A percentile compares a stretch with the other conserved stretches of the same genome.
phyloP scores from a whole-genome alignment of 345 rosid species.

The Rhodamnia rubescens region DNA sequence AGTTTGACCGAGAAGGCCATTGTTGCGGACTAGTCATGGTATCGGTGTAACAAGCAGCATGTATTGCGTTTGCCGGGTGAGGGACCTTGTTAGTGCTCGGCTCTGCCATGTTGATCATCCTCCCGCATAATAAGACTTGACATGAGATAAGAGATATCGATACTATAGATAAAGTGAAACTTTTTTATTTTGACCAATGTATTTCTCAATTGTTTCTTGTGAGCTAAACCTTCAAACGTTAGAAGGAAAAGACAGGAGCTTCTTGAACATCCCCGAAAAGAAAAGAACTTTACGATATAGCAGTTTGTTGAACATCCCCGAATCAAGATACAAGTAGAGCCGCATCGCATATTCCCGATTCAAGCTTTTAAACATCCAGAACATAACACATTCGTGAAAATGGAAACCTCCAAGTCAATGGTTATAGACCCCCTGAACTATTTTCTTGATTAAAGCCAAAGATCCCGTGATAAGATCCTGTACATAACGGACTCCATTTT shows the following conservation, averaged over 20 bases:
- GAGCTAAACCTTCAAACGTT: not conserved
- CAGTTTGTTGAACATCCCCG: not conserved
- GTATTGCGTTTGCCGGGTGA: constrained; percentile 37
- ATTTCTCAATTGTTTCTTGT: not conserved
- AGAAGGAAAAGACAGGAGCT: not conserved
- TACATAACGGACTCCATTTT: not conserved
- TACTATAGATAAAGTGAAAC: fast-evolving
- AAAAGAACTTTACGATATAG: not conserved
- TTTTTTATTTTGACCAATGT: not conserved
- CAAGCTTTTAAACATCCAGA: not conserved
- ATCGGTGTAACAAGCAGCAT: constrained; percentile 19
- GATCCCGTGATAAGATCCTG: not conserved
- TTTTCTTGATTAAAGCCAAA: not conserved
- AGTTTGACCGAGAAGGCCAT: not conserved
- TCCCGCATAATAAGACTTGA: constrained; percentile 16
- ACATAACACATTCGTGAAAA: not conserved
- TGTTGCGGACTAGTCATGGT: not conserved
- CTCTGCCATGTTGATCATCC: constrained; percentile 45
- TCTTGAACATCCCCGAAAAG: not conserved
- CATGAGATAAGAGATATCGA: not conserved
- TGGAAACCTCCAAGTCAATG: not conserved
- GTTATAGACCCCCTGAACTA: not conserved
- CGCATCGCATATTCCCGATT: not conserved
- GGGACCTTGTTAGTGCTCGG: constrained; percentile 20
- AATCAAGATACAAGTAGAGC: not conserved